These are phyloP conservation scores for Kodamaea neixiangensis DNA, from an alignment of 805 yeast species.

Conservation along the genomic window DNA sequence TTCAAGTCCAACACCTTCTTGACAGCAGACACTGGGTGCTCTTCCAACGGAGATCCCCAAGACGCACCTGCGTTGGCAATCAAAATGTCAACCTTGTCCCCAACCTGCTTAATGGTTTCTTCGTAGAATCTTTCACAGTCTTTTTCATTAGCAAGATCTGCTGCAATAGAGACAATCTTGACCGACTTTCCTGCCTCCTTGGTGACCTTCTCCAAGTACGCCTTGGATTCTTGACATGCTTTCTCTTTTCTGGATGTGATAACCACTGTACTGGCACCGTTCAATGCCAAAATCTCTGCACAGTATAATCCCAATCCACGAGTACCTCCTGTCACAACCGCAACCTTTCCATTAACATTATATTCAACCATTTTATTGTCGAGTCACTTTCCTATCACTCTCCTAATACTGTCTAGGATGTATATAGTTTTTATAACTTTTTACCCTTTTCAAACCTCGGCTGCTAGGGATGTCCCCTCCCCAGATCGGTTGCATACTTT, in stretches of 20 bases:
- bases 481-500: not conserved
- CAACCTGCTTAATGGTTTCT: slow-evolving; percentile 40
- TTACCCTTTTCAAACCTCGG: not conserved
- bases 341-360: slow-evolving; percentile 61
- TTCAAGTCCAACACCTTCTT: slow-evolving; percentile 65
- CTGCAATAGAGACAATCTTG: slow-evolving; percentile 48
- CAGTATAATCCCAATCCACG: slow-evolving; percentile 72
- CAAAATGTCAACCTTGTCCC: slow-evolving; percentile 59
- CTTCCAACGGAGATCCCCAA: slow-evolving; percentile 68
- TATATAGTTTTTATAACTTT: not conserved
- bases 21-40: slow-evolving; percentile 62
- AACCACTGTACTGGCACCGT: slow-evolving; percentile 63
- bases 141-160: slow-evolving; percentile 53
- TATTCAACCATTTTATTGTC: slow-evolving; percentile 44
- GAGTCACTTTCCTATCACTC: not conserved
- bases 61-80: slow-evolving; percentile 80
- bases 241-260: slow-evolving; percentile 63
- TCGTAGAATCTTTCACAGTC: slow-evolving; percentile 49
- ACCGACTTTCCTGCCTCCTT: slow-evolving; percentile 32
- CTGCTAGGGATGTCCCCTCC: not conserved
- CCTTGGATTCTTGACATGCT: slow-evolving; percentile 62
- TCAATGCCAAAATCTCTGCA: slow-evolving; percentile 61
- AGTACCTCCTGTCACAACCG: slow-evolving; percentile 73
- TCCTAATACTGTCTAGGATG: not conserved
- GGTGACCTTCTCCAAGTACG: slow-evolving; percentile 37